Evolutionary conservation across 371 early-diverging fungal genomes (phyloP), one percentile per base, ranked within the genome.

Genomic region (Rhizopus delemar): DNA sequence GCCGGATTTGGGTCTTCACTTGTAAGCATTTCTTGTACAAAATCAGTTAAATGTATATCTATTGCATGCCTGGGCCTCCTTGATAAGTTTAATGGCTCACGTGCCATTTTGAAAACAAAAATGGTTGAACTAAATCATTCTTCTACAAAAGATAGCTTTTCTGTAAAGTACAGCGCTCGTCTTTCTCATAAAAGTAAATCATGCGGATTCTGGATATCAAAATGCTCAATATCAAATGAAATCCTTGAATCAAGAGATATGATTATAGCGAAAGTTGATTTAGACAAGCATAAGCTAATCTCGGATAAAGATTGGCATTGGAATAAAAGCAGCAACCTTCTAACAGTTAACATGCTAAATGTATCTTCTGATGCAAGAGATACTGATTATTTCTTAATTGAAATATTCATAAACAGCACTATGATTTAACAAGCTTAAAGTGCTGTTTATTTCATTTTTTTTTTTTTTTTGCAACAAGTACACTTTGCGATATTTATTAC

Each of bases 51-150:
- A 8, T 4, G 3, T 1, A 3, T 62, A 0, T 66, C 56, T 9
- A 35, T 60, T 9, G 63, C 70, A 9, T 70, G 70, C 41, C 32
- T 70, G 11, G 70, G 70, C 1, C 33, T 70, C 6, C 43, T 57
- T 13, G 63, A 70, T 32, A 70, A 70, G 35, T 63, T 62, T 9
- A 66, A 66, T 39, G 54, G 70, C 1, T 53, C 16, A 2, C 36
- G 33, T 8, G 53, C 65, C 12, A 57, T 68, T 33, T 5, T 29
- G 7, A 15, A 45, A 39, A 53, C 65, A 2, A 22, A 15, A 2
- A 7, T 59, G 7, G 0, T 32, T 22, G 46, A 22, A 12, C 5
- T 11, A 13, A 43, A 11, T 6, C 12, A 15, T 6, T 6, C 11
- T n/a, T 43, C 43, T 43, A 2, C n/a, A 11, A 36, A 36, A 43